Evolutionary conservation across 2,329 filamentous ascomycete species (phyloP), one percentile per base, ranked within the genome.

Genomic region (Bipolaris gigantea): DNA sequence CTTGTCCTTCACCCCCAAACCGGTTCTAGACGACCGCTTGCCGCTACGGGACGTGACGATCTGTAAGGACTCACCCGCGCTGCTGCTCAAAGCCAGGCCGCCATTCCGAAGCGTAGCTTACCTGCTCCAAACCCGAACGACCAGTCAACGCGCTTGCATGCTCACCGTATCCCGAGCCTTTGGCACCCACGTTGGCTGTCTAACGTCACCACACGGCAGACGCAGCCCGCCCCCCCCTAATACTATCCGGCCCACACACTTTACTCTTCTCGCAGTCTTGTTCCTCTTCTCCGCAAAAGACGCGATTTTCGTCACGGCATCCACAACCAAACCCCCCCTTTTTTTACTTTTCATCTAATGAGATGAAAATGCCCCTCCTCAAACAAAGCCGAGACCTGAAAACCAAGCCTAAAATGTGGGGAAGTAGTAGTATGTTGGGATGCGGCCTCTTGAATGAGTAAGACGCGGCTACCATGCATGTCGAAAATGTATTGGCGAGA

Each of bases 1-100:
- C 34, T 51, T 60, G 49, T 60, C 62, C 33, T 27, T 9, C n/a
- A 13, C n/a, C 55, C 50, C 63, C 65, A 58, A 62, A 56, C 58
- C 58, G 43, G 58, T 68, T 68, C 63, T 64, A 64, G 61, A 66
- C 63, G 61, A 53, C 55, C 56, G 56, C 60, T 56, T 64, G 63
- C 62, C 62, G 65, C 52, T 44, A 61, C 65, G 63, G 63, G 57
- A 59, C 57, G 57, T 53, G 57, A 55, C 56, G 62, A 70, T 69
- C 50, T 56, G 44, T 56, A 50, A 55, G n/a, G 32, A 13, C 27
- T 48, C 38, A 42, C 48, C 55, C 30, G 50, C 45, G 42, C 53
- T 49, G 6, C 36, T 40, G 47, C 36, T 40, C 47, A 50, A 38
- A 41, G 46, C 44, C 15, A 53, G 53, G 55, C 60, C 61, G 61